Evolutionary conservation across 257 asterid genomes (phyloP), one percentile per base, ranked within the genome.

Genomic region (Cordia subcordata): DNA sequence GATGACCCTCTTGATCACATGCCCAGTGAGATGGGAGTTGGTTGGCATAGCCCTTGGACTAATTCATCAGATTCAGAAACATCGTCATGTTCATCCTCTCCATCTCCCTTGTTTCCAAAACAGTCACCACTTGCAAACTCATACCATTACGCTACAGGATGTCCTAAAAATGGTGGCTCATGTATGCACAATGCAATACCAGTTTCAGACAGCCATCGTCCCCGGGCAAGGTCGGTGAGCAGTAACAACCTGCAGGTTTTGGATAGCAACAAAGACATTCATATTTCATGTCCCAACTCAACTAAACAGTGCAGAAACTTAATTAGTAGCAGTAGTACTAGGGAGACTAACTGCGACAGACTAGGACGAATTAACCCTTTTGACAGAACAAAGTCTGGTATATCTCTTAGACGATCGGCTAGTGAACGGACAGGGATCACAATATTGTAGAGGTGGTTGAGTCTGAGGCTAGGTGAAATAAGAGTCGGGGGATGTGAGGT

Each of bases 61-160:
- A 90, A 82, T 72, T 85, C 88, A 0, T 75, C 94, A 0, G 94
- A 82, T 72, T 85, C 88, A 0, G 94, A 85, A 64, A 69, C 91
- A 22, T 68, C 86, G 13, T 86, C 95, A 1, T 72, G 83, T 52
- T 71, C 88, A 0, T 81, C 86, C n/a, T 79, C 88, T 53, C 78
- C 83, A 16, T 79, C 88, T 17, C 79, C 86, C 15, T 51, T 75
- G 64, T 73, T 64, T 44, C 57, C 61, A 0, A 77, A 83, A 72
- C 79, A 71, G 68, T 69, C 83, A 8, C 74, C 72, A 4, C 73
- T 72, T 11, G 59, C 79, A 37, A 75, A 85, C 60, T 35, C 67
- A 68, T 84, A 74, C 53, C 74, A 69, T 14, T 65, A 72, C 68
- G 67, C 85, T 13, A 64, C 78, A 1, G 70, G 57, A 13, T 63